Evolutionary conservation across 23 red algal genomes (phyloP).

Genomic region (Gracilaria gracilis): DNA sequence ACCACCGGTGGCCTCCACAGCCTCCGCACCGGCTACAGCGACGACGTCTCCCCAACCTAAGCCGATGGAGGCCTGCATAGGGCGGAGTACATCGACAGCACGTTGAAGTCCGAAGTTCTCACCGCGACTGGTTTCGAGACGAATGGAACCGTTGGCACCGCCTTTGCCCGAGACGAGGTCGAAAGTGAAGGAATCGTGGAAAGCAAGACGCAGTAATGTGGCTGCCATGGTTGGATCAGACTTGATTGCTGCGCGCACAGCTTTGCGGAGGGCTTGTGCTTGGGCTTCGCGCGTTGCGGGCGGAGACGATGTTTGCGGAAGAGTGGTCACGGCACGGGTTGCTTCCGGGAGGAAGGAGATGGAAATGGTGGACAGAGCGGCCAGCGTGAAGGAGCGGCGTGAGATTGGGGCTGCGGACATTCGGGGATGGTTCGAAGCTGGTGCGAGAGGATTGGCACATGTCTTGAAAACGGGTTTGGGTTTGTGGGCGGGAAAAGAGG

Average conservation of each 20-base stretch:
- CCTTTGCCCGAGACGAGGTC: neutral
- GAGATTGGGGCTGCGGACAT: conserved; percentile 8
- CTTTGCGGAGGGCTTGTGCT: conserved; percentile 19
- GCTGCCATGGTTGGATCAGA: conserved; percentile 20
- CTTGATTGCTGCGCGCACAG: conserved; percentile 25
- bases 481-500: conserved; percentile 7
- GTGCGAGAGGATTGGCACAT: neutral
- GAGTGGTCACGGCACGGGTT: neutral
- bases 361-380: conserved; percentile 11
- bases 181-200: conserved; percentile 29
- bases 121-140: conserved; percentile 15
- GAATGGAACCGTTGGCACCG: conserved; percentile 26
- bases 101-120: conserved; percentile 40
- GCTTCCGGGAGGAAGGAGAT: neutral
- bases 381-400: neutral
- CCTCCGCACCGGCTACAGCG: conserved; percentile 21
- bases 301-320: neutral
- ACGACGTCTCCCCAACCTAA: conserved; percentile 31
- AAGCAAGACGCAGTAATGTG: conserved; percentile 24
- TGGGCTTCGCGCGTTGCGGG: conserved; percentile 16
- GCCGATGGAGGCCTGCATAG: neutral
- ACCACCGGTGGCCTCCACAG: conserved; percentile 28
- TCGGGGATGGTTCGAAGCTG: neutral
- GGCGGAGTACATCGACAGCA: conserved; percentile 13
- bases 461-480: neutral